A percentile compares a stretch with the other conserved stretches of the same genome.
Evolutionary conservation across 177 flowering plant genomes (phyloP).

Genomic region (Vitis hybrid): DNA sequence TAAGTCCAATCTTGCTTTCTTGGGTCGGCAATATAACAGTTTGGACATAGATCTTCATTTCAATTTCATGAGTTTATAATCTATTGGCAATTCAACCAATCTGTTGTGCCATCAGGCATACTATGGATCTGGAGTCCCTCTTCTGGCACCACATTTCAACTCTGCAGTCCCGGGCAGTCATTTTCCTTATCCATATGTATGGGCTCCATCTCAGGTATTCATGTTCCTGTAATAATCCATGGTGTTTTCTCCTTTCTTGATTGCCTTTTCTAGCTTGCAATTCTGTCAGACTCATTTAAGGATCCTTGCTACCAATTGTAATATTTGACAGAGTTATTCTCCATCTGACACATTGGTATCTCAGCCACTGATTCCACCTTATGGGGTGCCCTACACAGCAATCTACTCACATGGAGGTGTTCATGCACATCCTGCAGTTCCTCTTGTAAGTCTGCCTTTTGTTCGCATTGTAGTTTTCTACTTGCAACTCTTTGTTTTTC

Average conservation of each 20-base stretch:
- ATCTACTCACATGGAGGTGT: conserved; percentile 3
- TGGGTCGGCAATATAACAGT: too few relatives aligned
- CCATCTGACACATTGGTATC: neutral
- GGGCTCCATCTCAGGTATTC: conserved; percentile 9
- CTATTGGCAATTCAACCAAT: neutral
- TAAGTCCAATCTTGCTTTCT: too few relatives aligned
- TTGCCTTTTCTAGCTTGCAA: neutral
- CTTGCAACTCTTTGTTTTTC: neutral
- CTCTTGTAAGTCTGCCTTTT: conserved; percentile 1
- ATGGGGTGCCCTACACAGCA: conserved; percentile 1
- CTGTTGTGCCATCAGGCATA: conserved; percentile 1
- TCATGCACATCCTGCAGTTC: neutral
- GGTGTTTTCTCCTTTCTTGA: neutral
- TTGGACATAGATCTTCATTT: too few relatives aligned
- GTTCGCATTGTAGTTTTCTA: neutral
- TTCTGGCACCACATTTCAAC: neutral
- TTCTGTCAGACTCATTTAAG: neutral
- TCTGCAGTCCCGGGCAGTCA: neutral
- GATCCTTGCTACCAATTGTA: neutral
- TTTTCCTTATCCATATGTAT: conserved; percentile 2
- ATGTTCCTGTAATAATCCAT: neutral
- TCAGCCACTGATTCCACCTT: conserved; percentile 6
- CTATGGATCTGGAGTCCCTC: conserved; percentile 6
- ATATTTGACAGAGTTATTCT: conserved; percentile 3
- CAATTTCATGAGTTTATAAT: neutral